Conservation (phyloP, 2,329 filamentous ascomycete species). For the Teratosphaeriaceae sp. region DNA sequence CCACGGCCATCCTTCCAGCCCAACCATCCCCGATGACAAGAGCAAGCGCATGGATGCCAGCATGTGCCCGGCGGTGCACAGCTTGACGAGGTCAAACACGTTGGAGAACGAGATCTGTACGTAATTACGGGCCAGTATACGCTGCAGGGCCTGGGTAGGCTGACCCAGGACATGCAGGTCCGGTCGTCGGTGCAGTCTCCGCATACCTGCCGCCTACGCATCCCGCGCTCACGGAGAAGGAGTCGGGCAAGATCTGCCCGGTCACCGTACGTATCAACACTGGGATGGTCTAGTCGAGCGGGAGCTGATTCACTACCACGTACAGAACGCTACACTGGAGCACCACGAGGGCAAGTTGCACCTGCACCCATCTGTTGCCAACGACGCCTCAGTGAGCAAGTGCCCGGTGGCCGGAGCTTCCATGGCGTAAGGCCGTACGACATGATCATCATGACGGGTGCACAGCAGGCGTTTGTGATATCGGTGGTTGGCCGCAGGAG, state of each 20-base stretch:
- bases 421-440: background rate
- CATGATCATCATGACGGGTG: no score
- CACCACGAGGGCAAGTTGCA: slow-evolving; percentile 39
- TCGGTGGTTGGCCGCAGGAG: no score
- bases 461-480: no score
- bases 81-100: slow-evolving; percentile 30
- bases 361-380: slow-evolving; percentile 34
- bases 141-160: no score
- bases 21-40: slow-evolving; percentile 20
- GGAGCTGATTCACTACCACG: no score
- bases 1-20: slow-evolving; percentile 35
- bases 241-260: slow-evolving; percentile 29
- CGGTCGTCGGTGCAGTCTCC: slow-evolving; percentile 35
- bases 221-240: slow-evolving; percentile 32
- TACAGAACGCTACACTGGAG: slow-evolving; percentile 29
- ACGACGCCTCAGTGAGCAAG: slow-evolving; percentile 31
- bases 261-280: slow-evolving; percentile 32
- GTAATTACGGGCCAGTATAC: background rate
- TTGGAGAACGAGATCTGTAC: slow-evolving; percentile 37
- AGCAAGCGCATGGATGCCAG: slow-evolving; percentile 28
- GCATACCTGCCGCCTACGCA: slow-evolving; percentile 37
- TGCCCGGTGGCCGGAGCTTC: slow-evolving; percentile 33
- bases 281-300: no score
- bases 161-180: no score
- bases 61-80: slow-evolving; percentile 37